Base-by-base conservation (phyloP, 495 filamentous ascomycete genomes). In the Neurospora sp. region DNA sequence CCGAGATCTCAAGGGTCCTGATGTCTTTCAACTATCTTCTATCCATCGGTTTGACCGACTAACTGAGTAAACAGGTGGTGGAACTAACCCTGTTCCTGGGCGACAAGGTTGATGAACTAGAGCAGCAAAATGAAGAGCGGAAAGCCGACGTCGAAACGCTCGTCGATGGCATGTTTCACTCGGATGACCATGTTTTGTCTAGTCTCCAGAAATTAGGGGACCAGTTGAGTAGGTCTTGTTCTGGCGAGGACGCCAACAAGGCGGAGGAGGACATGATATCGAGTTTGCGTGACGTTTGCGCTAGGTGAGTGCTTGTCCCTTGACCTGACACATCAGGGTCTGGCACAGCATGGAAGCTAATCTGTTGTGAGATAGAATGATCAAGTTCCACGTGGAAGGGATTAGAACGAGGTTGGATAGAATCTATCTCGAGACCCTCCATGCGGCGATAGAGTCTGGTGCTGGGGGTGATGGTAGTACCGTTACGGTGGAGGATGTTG, bases 131-230 rank as follows among this genome's bases (percentile, higher is more conserved):
- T 42, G 78, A 75, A 7, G 74, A 68, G 17, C 68, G 76, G 38
- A 73, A 76, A 70, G 45, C 71, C 17, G 41, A 71, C 41, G 70
- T 81, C 74, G 71, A 82, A 71, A 74, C 82, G 71, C 82, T 79
- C 2, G 78, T 83, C 3, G 81, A 83, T 42, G 74, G 74, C 1
- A 73, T 85, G 44, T 73, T 85, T 3, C 79, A 70, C 41, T 79
- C 83, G 20, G 84, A 86, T 71, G 84, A 86, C 75, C 85, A 83
- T 73, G 78, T 86, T 27, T 74, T 86, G 3, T 74, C 79, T 38
- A 85, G 84, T 71, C 79, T 86, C 17, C 83, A 86, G 75, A 86
- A 86, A 73, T 79, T 86, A 12, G 80, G 83, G 9, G 81, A 77
- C 77, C 84, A 85, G 72, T 78, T 86, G 39, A 61, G 53, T 31